phyloP scores from a whole-genome alignment of 257 asterid genomes.

The Striga asiatica region DNA sequence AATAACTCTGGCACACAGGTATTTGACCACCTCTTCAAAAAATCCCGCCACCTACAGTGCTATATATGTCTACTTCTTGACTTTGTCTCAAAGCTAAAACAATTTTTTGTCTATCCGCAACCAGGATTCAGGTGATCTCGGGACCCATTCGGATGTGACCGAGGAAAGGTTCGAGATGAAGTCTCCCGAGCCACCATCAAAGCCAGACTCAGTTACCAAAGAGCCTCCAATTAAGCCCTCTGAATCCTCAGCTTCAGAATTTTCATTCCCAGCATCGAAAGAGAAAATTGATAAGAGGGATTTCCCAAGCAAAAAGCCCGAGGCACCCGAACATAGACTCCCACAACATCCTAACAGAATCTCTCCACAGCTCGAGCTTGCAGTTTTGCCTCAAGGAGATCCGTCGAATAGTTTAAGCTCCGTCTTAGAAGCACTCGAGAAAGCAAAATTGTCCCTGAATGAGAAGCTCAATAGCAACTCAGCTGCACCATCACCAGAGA shows the following conservation, averaged over 20 bases:
- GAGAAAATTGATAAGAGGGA: conserved; percentile 21
- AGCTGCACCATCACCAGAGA: conserved; percentile 19
- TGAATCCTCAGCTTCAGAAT: conserved; percentile 27
- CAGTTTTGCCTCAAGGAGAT: conserved; percentile 37
- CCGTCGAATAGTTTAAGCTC: conserved; percentile 22
- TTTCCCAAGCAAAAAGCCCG: conserved; percentile 12
- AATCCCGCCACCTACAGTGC: no score
- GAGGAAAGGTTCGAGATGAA: conserved; percentile 55
- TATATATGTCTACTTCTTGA: not conserved
- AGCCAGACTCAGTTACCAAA: conserved; percentile 13
- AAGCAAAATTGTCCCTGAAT: conserved; percentile 49
- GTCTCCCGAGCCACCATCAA: conserved; percentile 27
- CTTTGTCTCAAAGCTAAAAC: not conserved
- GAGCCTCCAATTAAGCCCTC: no score
- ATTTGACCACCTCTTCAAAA: no score
- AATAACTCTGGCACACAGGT: conserved; percentile 52
- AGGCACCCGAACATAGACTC: conserved; percentile 6
- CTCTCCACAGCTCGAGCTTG: conserved; percentile 28
- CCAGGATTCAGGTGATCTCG: conserved; percentile 75
- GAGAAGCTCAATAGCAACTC: conserved; percentile 27
- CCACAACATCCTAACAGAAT: conserved; percentile 16
- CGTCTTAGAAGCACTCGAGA: conserved; percentile 59
- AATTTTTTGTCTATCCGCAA: conserved; percentile 4
- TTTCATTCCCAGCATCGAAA: conserved; percentile 25
- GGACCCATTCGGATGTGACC: conserved; percentile 70